Evolutionary conservation across 148 eudicot species (phyloP).

Genomic region (Dianthus caryophyllus): DNA sequence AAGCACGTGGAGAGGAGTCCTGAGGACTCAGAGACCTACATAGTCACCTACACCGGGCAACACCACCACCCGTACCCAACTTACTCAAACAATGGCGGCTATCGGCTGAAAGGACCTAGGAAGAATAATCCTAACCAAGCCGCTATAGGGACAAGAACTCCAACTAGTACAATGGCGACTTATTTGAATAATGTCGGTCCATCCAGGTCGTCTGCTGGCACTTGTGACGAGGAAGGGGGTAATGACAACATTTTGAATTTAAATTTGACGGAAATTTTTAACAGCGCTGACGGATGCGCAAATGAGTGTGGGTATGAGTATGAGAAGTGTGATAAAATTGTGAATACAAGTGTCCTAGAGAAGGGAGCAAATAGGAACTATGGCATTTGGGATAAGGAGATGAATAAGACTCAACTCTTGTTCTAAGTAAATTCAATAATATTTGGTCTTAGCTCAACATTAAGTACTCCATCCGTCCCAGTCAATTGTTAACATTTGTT

Average conservation of each 20-base stretch:
- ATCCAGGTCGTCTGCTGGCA: not conserved
- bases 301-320: not conserved
- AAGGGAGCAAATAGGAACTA: not conserved
- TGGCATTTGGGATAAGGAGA: not conserved
- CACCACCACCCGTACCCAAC: conserved; percentile 58
- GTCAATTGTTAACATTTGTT: too few species aligned
- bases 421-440: not conserved
- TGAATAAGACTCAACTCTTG: not conserved
- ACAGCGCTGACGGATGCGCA: not conserved
- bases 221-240: not conserved
- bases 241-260: not conserved
- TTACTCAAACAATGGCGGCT: conserved; percentile 10
- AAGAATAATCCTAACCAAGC: not conserved
- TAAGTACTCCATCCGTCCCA: too few species aligned
- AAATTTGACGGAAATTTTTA: conserved; percentile 10
- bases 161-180: not conserved
- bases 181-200: not conserved
- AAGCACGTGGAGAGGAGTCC: conserved; percentile 75
- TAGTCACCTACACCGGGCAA: conserved; percentile 52
- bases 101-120: not conserved
- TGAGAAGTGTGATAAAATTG: not conserved
- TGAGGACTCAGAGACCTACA: conserved; percentile 32
- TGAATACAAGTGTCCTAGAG: not conserved
- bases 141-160: not conserved
- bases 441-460: not conserved